These are phyloP conservation scores for Rhytidhysteron rufulum DNA, from an alignment of 2,329 filamentous ascomycete genomes.

Conservation along the genomic window DNA sequence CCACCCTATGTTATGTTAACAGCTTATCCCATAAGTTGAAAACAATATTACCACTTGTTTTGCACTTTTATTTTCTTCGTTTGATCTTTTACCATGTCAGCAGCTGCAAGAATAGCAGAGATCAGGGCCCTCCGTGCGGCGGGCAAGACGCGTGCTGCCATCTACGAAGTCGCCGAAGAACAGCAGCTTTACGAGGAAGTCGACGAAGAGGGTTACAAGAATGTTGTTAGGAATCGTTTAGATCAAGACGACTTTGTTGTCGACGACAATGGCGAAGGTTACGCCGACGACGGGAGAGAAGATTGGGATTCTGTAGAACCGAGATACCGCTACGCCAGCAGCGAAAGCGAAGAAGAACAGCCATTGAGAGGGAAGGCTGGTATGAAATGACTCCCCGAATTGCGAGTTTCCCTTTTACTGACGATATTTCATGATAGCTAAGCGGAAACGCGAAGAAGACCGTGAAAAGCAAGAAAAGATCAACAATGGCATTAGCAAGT, in stretches of 20 bases:
- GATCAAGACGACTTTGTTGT: conserved; percentile 98
- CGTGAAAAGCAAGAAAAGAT: conserved; percentile 80
- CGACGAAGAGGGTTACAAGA: conserved; percentile 95
- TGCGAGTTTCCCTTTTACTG: conserved; percentile 1
- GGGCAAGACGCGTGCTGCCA: conserved; percentile 86
- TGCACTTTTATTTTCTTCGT: background rate
- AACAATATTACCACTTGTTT: no score
- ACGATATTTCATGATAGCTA: conserved; percentile 53
- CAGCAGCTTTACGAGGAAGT: conserved; percentile 90
- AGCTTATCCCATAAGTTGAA: background rate
- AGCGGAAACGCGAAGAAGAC: conserved; percentile 84
- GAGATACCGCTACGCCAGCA: conserved; percentile 59
- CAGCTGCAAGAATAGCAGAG: conserved; percentile 57
- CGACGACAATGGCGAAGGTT: conserved; percentile 95
- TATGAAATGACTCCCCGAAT: conserved; percentile 22
- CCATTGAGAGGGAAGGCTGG: conserved; percentile 57
- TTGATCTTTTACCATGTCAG: conserved; percentile 21
- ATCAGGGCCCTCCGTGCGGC: conserved; percentile 78
- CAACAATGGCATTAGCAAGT: conserved; percentile 89
- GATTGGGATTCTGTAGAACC: conserved; percentile 64
- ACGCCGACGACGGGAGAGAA: conserved; percentile 93
- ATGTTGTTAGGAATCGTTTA: conserved; percentile 81
- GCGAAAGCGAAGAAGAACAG: conserved; percentile 70
- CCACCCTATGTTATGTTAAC: background rate
- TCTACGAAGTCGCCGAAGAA: conserved; percentile 81